Evolutionary conservation across 305 asterid genomes (phyloP), one percentile per base, ranked within the genome.

Genomic region (Solanum aculeatissimum): DNA sequence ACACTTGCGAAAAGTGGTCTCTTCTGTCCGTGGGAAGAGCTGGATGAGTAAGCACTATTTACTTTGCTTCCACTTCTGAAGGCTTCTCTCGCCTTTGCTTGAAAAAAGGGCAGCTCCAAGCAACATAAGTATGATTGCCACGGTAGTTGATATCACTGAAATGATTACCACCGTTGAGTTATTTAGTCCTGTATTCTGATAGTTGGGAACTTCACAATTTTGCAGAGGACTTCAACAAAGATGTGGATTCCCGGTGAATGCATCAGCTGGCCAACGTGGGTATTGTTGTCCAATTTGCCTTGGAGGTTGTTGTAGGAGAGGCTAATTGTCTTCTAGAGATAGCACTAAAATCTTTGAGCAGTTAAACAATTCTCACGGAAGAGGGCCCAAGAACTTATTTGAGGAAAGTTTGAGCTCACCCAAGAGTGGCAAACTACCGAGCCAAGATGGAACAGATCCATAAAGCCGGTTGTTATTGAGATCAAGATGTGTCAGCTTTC

Each of bases 221-320:
- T 82, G 88, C 54, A 96, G 96, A 74, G 98, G 98, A 79, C 91
- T 89, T 55, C 99, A 98, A 40, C 99, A 96, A 23, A 96, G 93
- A 81, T 88, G 88, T 80, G 54, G 65, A 68, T 96, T 96, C 68
- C 98, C 98, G 0, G 84, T 85, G 75, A 94, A 96, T 51, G 95
- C 87, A 80, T 91, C 88, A 35, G 88, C 93, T 6, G 98, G 98
- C 98, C 98, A 94, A 49, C 89, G 94, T 10, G 92, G 87, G 23
- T 91, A 94, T 16, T 75, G 84, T 85, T 88, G 91, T 89, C 95
- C 85, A 96, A 87, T 86, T 90, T 92, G n/a, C 99, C 99, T 27
- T 86, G 86, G 29, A 96, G 92, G 51, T 81, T 90, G 82, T 96
- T 96, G 94, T 87, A 93, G 32, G 99, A 96, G 60, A 96, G 93